These are phyloP conservation scores for Sporothrix euskadiensis DNA, from an alignment of 2,329 filamentous ascomycete species.

Conservation along the genomic window DNA sequence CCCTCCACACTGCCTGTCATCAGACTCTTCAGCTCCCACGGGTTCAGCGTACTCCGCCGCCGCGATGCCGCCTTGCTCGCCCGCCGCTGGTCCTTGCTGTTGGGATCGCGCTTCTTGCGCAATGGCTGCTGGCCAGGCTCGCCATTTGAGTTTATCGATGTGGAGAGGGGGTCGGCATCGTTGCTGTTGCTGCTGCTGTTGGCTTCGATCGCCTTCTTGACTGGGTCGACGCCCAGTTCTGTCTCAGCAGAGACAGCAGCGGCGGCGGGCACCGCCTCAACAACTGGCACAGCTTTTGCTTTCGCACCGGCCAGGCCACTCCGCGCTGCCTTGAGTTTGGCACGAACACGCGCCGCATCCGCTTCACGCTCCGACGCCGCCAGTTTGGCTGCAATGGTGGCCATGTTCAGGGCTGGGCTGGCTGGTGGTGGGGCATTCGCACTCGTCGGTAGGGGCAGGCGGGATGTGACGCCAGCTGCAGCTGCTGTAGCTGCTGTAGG, in stretches of 20 bases:
- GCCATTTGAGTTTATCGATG: constrained; percentile 16
- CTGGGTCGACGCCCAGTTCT: constrained; percentile 25
- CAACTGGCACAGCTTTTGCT: background rate
- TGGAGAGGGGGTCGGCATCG: background rate
- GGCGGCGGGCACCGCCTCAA: background rate
- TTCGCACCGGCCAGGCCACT: constrained; percentile 30
- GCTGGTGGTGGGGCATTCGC: constrained; percentile 43
- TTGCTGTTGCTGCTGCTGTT: background rate
- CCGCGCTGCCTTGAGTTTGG: constrained; percentile 60
- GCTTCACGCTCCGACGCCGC: constrained; percentile 65
- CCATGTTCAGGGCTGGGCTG: constrained; percentile 62
- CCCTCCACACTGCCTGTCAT: constrained; percentile 46
- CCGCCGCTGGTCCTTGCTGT: constrained; percentile 42
- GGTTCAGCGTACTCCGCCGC: constrained; percentile 72
- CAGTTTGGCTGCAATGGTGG: constrained; percentile 62
- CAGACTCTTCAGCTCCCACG: constrained; percentile 70
- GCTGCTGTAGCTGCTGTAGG: background rate
- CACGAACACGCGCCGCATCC: constrained; percentile 62
- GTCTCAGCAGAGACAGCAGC: background rate
- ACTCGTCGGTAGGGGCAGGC: constrained; percentile 34
- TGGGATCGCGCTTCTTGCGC: constrained; percentile 48
- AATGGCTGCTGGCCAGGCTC: constrained; percentile 39
- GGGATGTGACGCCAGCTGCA: constrained; percentile 16
- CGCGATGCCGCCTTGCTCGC: constrained; percentile 59
- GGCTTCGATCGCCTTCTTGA: constrained; percentile 24